phyloP scores from a whole-genome alignment of 2,329 filamentous ascomycete species.

The Chaetomium strumarium region DNA sequence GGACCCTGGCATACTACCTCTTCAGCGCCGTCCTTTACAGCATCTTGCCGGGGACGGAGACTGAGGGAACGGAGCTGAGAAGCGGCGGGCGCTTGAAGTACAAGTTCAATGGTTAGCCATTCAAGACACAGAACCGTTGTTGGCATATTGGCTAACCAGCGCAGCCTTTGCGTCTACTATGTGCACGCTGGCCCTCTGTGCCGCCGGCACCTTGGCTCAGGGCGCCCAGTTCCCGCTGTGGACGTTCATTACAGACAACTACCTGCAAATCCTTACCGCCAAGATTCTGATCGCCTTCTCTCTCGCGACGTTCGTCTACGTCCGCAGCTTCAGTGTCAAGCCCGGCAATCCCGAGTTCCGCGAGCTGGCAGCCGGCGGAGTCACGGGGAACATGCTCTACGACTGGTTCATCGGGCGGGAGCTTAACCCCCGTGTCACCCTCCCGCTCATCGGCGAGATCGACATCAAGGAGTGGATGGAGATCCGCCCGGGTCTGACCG shows the following conservation, averaged over 20 bases:
- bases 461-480: constrained; percentile 91
- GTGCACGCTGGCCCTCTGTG: constrained; percentile 63
- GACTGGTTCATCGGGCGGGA: constrained; percentile 97
- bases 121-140: not conserved
- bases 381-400: constrained; percentile 79
- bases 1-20: constrained; percentile 70
- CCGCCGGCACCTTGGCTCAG: constrained; percentile 67
- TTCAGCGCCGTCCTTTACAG: constrained; percentile 70
- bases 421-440: constrained; percentile 76
- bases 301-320: constrained; percentile 73
- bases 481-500: constrained; percentile 83
- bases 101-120: constrained; percentile 63
- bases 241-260: constrained; percentile 91
- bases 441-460: constrained; percentile 76
- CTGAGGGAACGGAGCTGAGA: constrained; percentile 63
- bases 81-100: constrained; percentile 74
- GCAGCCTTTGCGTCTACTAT: constrained; percentile 71
- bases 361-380: constrained; percentile 75
- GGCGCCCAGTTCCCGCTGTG: constrained; percentile 82
- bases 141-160: constrained; percentile 1
- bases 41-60: constrained; percentile 67
- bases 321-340: constrained; percentile 75
- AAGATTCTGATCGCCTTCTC: constrained; percentile 71
- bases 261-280: constrained; percentile 74
- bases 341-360: constrained; percentile 65